Conservation (phyloP, 2,329 filamentous ascomycete genomes). For the Clarireedia homoeocarpa region DNA sequence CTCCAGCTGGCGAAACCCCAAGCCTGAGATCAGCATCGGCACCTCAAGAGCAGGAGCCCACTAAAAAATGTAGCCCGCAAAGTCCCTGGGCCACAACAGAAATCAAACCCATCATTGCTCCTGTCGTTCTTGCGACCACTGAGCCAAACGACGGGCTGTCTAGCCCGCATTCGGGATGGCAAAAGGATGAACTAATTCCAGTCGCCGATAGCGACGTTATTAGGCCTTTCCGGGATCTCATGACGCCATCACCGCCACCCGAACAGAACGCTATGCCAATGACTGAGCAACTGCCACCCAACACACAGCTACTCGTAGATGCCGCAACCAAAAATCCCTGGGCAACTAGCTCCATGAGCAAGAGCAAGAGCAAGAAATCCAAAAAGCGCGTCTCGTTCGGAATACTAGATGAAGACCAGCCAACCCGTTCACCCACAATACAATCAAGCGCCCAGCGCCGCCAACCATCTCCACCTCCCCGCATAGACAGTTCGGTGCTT, state of each 20-base stretch:
- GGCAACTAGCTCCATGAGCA: conserved; percentile 10
- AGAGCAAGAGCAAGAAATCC: conserved; percentile 11
- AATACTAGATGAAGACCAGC: conserved; percentile 4
- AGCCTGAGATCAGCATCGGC: too few species aligned
- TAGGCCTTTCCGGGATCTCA: conserved; percentile 18
- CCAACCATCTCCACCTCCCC: conserved; percentile 19
- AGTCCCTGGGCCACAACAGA: conserved; percentile 9
- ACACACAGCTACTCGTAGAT: conserved; percentile 21
- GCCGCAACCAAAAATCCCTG: conserved; percentile 25
- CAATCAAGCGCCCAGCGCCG: conserved; percentile 1
- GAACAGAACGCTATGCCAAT: not conserved
- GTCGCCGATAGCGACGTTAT: conserved; percentile 9
- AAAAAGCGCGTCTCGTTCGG: conserved; percentile 27
- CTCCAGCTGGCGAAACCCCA: too few species aligned
- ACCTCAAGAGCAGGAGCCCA: not conserved
- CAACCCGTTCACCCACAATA: not conserved
- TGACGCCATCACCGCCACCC: conserved; percentile 16
- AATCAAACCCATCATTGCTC: not conserved
- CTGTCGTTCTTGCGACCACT: not conserved
- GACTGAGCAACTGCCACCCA: conserved; percentile 1
- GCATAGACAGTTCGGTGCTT: conserved; percentile 1
- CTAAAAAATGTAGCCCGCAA: not conserved
- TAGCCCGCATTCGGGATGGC: conserved; percentile 10
- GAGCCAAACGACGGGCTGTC: not conserved
- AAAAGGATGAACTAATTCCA: conserved; percentile 12